Percentiles rank a stretch among this genome's conserved stretches.
Evolutionary conservation across 768 basidiomycete genomes (phyloP).

Genomic region (Tubosaeta sp.): DNA sequence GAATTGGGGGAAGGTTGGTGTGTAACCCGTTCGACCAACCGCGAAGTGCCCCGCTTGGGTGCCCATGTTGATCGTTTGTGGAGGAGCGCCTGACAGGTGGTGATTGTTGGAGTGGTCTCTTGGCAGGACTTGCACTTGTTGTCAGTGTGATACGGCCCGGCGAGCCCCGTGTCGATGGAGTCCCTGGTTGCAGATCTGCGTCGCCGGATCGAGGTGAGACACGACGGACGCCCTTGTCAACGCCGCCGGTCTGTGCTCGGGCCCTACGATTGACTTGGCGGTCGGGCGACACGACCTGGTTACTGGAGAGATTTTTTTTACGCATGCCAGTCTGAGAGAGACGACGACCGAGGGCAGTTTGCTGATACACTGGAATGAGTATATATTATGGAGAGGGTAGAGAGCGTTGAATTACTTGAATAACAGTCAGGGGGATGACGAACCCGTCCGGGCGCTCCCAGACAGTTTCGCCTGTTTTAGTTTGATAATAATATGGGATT

Average conservation of each 20-base stretch:
- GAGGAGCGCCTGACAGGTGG: conserved; percentile 30
- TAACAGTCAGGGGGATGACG: conserved; percentile 85
- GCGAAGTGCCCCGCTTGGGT: conserved; percentile 24
- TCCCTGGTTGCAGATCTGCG: conserved; percentile 25
- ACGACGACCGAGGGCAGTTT: conserved; percentile 67
- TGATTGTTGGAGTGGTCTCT: conserved; percentile 22
- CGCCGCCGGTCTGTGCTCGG: conserved; percentile 32
- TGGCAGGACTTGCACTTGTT: conserved; percentile 21
- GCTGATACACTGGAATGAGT: conserved; percentile 37
- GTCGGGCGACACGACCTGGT: conserved; percentile 21
- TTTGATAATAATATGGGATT: conserved; percentile 91
- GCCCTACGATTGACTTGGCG: conserved; percentile 35
- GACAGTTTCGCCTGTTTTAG: conserved; percentile 83
- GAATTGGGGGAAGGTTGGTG: conserved; percentile 54
- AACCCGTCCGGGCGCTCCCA: conserved; percentile 91
- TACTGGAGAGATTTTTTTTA: conserved; percentile 9
- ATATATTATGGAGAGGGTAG: neutral
- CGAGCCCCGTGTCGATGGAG: conserved; percentile 31
- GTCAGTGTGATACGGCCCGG: conserved; percentile 29
- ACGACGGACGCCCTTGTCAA: conserved; percentile 32
- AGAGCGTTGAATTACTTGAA: conserved; percentile 56
- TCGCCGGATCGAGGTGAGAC: conserved; percentile 26
- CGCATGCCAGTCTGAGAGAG: conserved; percentile 53
- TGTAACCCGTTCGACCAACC: conserved; percentile 33
- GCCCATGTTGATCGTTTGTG: conserved; percentile 29